Evolutionary conservation across 1,284 basidiomycete genomes (phyloP), one percentile per base, ranked within the genome.

Genomic region (Sutorius eximius): DNA sequence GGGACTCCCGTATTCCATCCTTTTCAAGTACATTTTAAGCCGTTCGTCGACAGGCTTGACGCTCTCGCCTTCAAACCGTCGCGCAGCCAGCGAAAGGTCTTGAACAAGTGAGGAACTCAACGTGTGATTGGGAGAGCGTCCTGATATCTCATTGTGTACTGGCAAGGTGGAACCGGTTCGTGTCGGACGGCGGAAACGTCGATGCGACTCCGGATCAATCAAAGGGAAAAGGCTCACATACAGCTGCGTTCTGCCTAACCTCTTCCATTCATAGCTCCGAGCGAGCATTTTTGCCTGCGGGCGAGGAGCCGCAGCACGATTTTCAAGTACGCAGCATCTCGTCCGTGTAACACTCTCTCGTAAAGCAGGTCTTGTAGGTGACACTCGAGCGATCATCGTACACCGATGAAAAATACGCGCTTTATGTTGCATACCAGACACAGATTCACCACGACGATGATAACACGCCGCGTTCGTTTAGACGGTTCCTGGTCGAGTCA

Each of bases 351-450:
- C 44, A 4, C 38, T 29, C 24, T 44, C 16, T 48, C 38, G n/a
- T n/a, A 29, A 46, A 59, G 22, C 20, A 30, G 43, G 20, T 48
- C 49, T 52, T 37, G 40, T 49, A 94, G 91, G 83, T 88, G 18
- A 81, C 76, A 5, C 71, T 95, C 9, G 89, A 91, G 61, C 85
- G 82, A 4, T 84, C 94, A 1, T 82, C 83, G 13, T 93, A 80
- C 60, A 90, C 87, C 0, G 65, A 78, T 5, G 93, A 96, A 75
- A 95, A 95, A 66, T 96, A 83, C 67, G 75, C 74, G 15, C 78
- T 98, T 13, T 97, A 82, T 67, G 71, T 82, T 62, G 77, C 78
- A 51, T 96, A 96, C 68, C 93, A 97, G 69, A 71, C 71, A 32
- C 75, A 84, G 5, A 84, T 96, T 22, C 94, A 97, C 67, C 73